phyloP scores from a whole-genome alignment of 2,329 filamentous ascomycete species.

The Phaeomoniella chlamydospora region DNA sequence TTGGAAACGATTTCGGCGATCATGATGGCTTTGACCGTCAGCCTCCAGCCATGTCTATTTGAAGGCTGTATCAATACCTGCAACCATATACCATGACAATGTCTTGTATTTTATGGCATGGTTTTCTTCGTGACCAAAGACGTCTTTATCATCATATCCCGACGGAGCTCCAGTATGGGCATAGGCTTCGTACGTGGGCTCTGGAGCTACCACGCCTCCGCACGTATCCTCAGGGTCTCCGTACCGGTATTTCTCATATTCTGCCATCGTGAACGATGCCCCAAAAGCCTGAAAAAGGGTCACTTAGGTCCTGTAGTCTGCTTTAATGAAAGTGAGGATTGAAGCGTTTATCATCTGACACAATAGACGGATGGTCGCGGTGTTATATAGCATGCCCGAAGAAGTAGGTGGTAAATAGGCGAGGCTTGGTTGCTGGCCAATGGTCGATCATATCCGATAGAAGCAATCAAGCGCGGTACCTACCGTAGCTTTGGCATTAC shows the following conservation, averaged over 20 bases:
- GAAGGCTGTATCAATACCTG: slow-evolving; percentile 10
- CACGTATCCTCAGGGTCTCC: slow-evolving; percentile 2
- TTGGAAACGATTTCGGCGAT: slow-evolving; percentile 41
- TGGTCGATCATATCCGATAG: too few relatives aligned
- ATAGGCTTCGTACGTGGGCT: neutral
- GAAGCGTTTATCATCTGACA: too few relatives aligned
- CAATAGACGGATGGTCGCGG: too few relatives aligned
- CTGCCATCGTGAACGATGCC: slow-evolving; percentile 4
- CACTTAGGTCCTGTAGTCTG: too few relatives aligned
- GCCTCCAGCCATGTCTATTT: neutral
- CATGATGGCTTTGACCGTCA: slow-evolving; percentile 27
- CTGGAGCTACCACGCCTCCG: neutral
- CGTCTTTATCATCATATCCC: slow-evolving; percentile 16
- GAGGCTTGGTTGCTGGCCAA: too few relatives aligned
- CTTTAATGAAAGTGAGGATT: too few relatives aligned
- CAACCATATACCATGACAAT: slow-evolving; percentile 35
- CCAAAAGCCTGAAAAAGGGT: too few relatives aligned
- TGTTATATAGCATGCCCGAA: too few relatives aligned
- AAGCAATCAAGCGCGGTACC: too few relatives aligned
- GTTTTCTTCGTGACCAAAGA: slow-evolving; percentile 24
- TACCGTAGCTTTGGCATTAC: too few relatives aligned
- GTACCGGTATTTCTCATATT: slow-evolving; percentile 5
- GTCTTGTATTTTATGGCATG: slow-evolving; percentile 39
- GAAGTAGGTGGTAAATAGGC: too few relatives aligned
- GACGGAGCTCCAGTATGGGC: neutral